These are phyloP conservation scores for Fonsecaea pugnacius DNA, from an alignment of 2,329 filamentous ascomycete genomes.

Conservation along the genomic window DNA sequence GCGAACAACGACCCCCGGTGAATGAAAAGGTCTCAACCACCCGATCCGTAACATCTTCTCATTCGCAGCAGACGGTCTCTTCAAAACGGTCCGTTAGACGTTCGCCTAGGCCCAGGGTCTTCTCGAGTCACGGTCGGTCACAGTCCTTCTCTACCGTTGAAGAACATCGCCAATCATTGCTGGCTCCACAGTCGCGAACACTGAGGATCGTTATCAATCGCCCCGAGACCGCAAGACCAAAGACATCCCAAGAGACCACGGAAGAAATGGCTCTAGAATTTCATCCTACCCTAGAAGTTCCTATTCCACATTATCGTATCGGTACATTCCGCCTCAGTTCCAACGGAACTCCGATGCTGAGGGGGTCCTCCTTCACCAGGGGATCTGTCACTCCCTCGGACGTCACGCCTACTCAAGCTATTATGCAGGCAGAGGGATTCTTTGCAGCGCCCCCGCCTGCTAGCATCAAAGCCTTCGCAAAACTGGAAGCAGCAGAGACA, in stretches of 20 bases:
- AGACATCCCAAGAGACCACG: conserved; percentile 62
- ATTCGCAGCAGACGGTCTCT: conserved; percentile 16
- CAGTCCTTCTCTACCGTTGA: conserved; percentile 78
- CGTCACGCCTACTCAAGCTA: conserved; percentile 46
- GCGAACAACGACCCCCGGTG: conserved; percentile 22
- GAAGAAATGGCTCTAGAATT: conserved; percentile 38
- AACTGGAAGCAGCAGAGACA: conserved; percentile 15
- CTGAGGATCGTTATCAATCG: conserved; percentile 82
- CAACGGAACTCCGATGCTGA: conserved; percentile 74
- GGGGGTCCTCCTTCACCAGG: conserved; percentile 74
- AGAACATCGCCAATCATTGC: conserved; percentile 57
- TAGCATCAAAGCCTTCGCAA: conserved; percentile 30
- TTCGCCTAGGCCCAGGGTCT: conserved; percentile 1
- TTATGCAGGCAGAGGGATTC: conserved; percentile 25
- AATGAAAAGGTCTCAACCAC: conserved; percentile 8
- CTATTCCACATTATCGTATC: conserved; percentile 82
- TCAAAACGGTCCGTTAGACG: conserved; percentile 17
- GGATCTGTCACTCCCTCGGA: conserved; percentile 58
- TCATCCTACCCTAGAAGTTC: conserved; percentile 68
- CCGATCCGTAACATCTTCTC: conserved; percentile 21
- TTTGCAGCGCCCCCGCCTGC: conserved; percentile 29
- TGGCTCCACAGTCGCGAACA: conserved; percentile 61
- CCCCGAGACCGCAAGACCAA: conserved; percentile 66
- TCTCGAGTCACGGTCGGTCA: conserved; percentile 36
- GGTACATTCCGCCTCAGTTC: conserved; percentile 80